phyloP scores from a whole-genome alignment of 1,139 yeast genomes.

The Tardiomyces depauwii region DNA sequence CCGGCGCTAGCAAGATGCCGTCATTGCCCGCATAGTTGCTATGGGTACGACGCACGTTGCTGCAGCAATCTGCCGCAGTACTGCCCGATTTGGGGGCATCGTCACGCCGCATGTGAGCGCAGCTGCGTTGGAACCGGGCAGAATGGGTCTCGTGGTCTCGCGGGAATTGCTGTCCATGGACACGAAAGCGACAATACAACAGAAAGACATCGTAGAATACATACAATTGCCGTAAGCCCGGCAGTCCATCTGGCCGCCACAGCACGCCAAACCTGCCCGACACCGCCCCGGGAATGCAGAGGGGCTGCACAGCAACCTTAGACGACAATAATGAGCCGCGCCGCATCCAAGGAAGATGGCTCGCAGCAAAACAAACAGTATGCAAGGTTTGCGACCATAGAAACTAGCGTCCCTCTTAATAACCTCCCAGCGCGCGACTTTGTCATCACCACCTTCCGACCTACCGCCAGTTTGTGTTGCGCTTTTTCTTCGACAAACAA shows the following conservation, averaged over 20 bases:
- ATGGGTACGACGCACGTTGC: not conserved
- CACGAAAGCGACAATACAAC: no score
- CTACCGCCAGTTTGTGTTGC: no score
- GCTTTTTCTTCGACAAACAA: no score
- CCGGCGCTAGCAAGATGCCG: not conserved
- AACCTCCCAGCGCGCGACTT: not conserved
- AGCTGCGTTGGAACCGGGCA: no score
- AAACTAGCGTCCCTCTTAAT: not conserved
- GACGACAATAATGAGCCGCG: not conserved
- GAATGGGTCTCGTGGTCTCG: no score
- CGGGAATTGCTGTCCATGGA: no score
- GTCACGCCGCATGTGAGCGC: not conserved
- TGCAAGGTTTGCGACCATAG: not conserved
- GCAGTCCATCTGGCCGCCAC: no score
- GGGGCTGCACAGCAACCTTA: not conserved
- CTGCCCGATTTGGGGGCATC: not conserved
- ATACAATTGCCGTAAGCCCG: no score
- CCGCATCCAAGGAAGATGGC: not conserved
- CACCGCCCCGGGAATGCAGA: not conserved
- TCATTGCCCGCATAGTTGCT: not conserved
- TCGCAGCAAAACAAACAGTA: not conserved
- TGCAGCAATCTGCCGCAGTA: not conserved
- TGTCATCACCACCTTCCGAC: no score
- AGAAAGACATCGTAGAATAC: no score
- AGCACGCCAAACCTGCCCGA: no score